Evolutionary conservation across 2,329 filamentous ascomycete species (phyloP).

Genomic region (Xenosphaeropsis pyriputrescens): DNA sequence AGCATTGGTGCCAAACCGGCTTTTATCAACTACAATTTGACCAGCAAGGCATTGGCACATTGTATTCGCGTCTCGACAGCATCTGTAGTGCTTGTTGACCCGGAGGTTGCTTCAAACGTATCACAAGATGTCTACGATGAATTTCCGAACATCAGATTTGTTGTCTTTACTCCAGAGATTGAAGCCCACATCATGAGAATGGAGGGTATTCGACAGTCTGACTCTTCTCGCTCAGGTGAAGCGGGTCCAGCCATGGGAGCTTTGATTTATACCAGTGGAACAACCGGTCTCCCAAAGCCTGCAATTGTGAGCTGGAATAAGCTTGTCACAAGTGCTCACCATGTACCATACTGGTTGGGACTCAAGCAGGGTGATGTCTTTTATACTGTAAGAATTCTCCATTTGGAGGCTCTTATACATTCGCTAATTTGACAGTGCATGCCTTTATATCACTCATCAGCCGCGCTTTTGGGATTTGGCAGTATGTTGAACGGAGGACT

Average conservation of each 20-base stretch:
- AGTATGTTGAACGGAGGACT: constrained; percentile 43
- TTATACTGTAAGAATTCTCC: constrained; percentile 45
- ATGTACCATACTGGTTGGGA: constrained; percentile 38
- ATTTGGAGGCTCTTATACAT: constrained; percentile 2
- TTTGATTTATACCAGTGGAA: constrained; percentile 77
- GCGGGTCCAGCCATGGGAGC: constrained; percentile 44
- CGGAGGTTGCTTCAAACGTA: constrained; percentile 36
- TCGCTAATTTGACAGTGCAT: constrained; percentile 41
- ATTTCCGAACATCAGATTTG: constrained; percentile 36
- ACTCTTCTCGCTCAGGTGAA: constrained; percentile 36
- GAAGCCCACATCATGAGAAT: constrained; percentile 37
- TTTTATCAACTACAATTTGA: constrained; percentile 79
- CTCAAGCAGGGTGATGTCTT: constrained; percentile 51
- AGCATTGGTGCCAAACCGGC: constrained; percentile 70
- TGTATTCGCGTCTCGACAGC: constrained; percentile 56
- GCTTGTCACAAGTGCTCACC: constrained; percentile 33
- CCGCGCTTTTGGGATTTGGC: constrained; percentile 52
- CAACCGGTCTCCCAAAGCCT: constrained; percentile 71
- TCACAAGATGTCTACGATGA: constrained; percentile 39
- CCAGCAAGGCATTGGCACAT: constrained; percentile 55
- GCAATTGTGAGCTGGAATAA: constrained; percentile 66
- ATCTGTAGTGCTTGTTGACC: constrained; percentile 55
- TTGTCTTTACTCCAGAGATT: constrained; percentile 43
- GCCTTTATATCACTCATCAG: constrained; percentile 81
- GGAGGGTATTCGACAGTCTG: constrained; percentile 38